Base-by-base conservation (phyloP, 1,139 yeast genomes). In the Taphrina betulina region DNA sequence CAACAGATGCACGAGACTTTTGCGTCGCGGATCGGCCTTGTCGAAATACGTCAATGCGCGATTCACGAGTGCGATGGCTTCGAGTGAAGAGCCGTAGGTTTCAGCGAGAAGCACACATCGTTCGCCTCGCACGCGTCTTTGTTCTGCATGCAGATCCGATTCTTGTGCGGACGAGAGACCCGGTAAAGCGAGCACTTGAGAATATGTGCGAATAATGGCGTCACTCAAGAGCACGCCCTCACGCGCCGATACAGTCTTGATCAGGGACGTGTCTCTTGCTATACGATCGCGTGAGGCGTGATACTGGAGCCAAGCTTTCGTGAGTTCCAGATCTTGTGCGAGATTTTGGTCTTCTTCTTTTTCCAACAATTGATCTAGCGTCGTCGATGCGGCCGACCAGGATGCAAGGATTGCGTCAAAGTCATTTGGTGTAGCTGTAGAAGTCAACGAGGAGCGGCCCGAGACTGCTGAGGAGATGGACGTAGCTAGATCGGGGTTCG, bases 181-280 rank as follows among this genome's bases (percentile, higher is more conserved):
- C 2, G 54, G 46, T 10, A 50, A 31, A n/a, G 54, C 33, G 16
- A 40, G 26, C n/a, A 42, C 24, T 26, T 38, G 46, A 3, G 36
- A n/a, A 14, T 43, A 43, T 14, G 48, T 31, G 5, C 14, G 10
- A n/a, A 23, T 43, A 5, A 43, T 4, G 7, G 22, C 12, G 22
- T 50, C 54, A 20, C 44, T 34, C 12, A 50, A 10, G 29, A 50
- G 54, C 10, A 50, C 29, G 41, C 54, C 54, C 10, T 50, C 54
- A 14, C 35, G 23, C 12, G 46, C 20, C 2, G 45, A 20, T 12
- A 50, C 40, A 2, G 54, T 50, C 5, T 14, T 22, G 34, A 50
- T 22, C 34, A 50, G 24, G 3, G 40, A 31, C 33, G 7, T 38
- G 19, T 50, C 54, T 5, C 54, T 38, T 3, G 54, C 45, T 10